A percentile compares a stretch with the other conserved stretches of the same genome.
phyloP scores from a whole-genome alignment of 2,329 filamentous ascomycete species.

The Pestalotiopsis sp. region DNA sequence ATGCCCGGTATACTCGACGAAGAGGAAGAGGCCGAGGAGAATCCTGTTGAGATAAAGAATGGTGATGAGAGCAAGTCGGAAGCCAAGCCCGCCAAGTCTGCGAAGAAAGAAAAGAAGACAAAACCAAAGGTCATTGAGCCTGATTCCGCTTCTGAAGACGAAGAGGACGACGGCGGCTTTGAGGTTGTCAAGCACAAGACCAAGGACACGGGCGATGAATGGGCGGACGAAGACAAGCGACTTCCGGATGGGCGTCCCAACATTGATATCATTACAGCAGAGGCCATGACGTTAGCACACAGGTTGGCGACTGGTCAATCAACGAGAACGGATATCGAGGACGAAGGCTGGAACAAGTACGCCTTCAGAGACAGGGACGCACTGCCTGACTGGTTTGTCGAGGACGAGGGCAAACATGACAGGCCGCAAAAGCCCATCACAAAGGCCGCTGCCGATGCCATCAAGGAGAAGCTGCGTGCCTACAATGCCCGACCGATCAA shows the following conservation, averaged over 20 bases:
- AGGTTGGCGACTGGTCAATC: constrained; percentile 85
- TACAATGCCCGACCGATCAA: constrained; percentile 97
- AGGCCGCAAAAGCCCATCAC: constrained; percentile 86
- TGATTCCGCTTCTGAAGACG: constrained; percentile 24
- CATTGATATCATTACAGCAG: constrained; percentile 98
- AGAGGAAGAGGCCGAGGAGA: constrained; percentile 34
- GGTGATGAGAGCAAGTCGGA: constrained; percentile 23
- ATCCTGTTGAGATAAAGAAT: constrained; percentile 29
- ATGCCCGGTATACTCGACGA: constrained; percentile 69
- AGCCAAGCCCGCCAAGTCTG: constrained; percentile 14
- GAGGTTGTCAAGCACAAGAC: constrained; percentile 59
- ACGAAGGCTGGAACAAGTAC: constrained; percentile 93
- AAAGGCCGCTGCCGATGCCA: constrained; percentile 84
- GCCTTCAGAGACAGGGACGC: constrained; percentile 89
- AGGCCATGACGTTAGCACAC: constrained; percentile 97
- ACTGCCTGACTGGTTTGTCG: constrained; percentile 95
- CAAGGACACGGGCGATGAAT: constrained; percentile 51
- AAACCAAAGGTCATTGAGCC: constrained; percentile 21
- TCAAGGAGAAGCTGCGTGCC: constrained; percentile 91
- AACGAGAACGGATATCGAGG: constrained; percentile 76
- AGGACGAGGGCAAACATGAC: constrained; percentile 86
- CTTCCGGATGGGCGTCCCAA: constrained; percentile 69
- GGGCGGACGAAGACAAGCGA: constrained; percentile 68
- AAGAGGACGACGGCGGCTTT: constrained; percentile 53
- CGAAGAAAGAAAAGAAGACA: constrained; percentile 18